Evolutionary conservation across 306 rosid genomes (phyloP).

Genomic region (Cucurbita argyrosperma): DNA sequence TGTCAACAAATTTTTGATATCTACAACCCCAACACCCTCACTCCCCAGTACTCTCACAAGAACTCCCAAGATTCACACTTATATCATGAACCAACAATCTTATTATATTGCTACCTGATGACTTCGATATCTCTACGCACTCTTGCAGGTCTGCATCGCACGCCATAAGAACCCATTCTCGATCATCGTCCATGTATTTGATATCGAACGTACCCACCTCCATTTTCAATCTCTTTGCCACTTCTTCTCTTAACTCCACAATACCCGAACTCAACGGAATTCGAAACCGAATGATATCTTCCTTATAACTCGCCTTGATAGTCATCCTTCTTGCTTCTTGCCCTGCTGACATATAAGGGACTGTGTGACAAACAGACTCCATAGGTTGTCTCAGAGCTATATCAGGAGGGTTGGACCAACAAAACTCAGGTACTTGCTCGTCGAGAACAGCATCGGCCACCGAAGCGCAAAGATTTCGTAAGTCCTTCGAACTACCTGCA

Average conservation of each 20-base stretch:
- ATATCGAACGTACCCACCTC: constrained; percentile 58
- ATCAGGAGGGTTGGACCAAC: constrained; percentile 28
- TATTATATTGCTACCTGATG: constrained; percentile 49
- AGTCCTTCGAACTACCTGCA: constrained; percentile 69
- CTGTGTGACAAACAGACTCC: constrained; percentile 12
- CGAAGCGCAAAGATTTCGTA: constrained; percentile 62
- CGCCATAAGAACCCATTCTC: constrained; percentile 72
- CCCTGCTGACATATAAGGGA: constrained; percentile 14
- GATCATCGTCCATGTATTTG: constrained; percentile 75
- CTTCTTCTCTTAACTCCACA: constrained; percentile 49
- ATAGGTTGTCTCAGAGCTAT: constrained; percentile 34
- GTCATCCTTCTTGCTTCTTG: constrained; percentile 44
- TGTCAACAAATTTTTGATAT: neutral
- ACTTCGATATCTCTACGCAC: constrained; percentile 46
- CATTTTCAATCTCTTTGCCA: constrained; percentile 56
- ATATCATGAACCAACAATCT: constrained; percentile 54
- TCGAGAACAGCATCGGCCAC: constrained; percentile 47
- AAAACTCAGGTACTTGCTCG: constrained; percentile 44
- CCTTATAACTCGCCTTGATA: constrained; percentile 58
- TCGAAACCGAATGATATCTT: constrained; percentile 66
- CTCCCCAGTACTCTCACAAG: constrained; percentile 49
- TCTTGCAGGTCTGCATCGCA: constrained; percentile 78
- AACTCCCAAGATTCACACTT: constrained; percentile 49
- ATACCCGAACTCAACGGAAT: constrained; percentile 29
- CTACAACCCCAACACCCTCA: constrained; percentile 11